These are phyloP conservation scores for Lodderomyces theae DNA, from an alignment of 1,139 yeast genomes.

Conservation along the genomic window DNA sequence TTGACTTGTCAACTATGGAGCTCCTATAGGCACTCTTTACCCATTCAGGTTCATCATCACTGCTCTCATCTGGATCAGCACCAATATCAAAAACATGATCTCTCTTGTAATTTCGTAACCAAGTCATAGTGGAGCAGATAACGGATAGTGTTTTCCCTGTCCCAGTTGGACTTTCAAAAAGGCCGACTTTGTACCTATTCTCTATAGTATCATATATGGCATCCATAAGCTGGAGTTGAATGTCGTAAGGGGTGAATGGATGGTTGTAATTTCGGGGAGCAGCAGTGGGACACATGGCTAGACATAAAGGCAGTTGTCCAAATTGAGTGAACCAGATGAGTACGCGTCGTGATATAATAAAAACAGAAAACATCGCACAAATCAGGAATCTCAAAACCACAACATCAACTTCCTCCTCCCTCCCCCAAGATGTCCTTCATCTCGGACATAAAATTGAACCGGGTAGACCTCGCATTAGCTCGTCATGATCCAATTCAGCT, in stretches of 20 bases:
- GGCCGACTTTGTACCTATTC: conserved; percentile 62
- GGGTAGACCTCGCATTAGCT: conserved; percentile 23
- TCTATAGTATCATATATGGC: conserved; percentile 65
- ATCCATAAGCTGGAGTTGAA: conserved; percentile 76
- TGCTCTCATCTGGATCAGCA: conserved; percentile 18
- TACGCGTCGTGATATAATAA: not conserved
- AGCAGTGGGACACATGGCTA: conserved; percentile 1
- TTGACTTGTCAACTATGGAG: conserved; percentile 28
- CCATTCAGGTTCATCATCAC: conserved; percentile 63
- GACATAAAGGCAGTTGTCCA: not conserved
- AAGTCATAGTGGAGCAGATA: conserved; percentile 81
- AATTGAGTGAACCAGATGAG: no score
- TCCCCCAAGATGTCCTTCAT: conserved; percentile 18
- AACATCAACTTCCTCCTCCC: conserved; percentile 4
- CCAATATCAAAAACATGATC: conserved; percentile 19
- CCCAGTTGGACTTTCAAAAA: conserved; percentile 94
- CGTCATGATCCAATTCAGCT: conserved; percentile 34
- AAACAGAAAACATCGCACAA: not conserved
- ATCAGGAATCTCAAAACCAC: not conserved
- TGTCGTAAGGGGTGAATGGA: conserved; percentile 78
- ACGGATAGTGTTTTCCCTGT: conserved; percentile 89
- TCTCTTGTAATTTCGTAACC: conserved; percentile 67
- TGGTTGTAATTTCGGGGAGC: conserved; percentile 47
- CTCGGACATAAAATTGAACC: conserved; percentile 20
- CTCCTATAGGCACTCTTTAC: conserved; percentile 45